These are phyloP conservation scores for Sarcomyxa edulis DNA, from an alignment of 768 basidiomycete genomes.

Conservation along the genomic window DNA sequence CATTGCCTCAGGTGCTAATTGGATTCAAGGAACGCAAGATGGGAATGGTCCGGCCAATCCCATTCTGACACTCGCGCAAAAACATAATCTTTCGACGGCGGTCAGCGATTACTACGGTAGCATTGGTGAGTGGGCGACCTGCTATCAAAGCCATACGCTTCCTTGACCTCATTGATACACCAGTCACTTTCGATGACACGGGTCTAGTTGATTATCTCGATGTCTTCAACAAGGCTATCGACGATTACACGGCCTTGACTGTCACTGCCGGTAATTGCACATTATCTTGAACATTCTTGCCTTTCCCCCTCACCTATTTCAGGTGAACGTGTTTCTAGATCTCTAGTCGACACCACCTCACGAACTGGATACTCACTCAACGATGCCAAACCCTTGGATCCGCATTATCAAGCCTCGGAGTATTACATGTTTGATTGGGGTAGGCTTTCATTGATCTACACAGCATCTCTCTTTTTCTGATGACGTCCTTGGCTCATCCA, in stretches of 20 bases:
- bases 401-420: conserved; percentile 47
- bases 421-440: too few species aligned
- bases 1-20: conserved; percentile 63
- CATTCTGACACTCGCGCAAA: conserved; percentile 50
- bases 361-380: conserved; percentile 49
- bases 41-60: conserved; percentile 52
- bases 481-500: too few species aligned
- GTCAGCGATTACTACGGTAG: conserved; percentile 40
- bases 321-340: conserved; percentile 40
- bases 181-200: conserved; percentile 50
- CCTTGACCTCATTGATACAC: background rate
- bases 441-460: too few species aligned
- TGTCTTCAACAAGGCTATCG: conserved; percentile 32
- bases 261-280: conserved; percentile 36
- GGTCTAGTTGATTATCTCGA: conserved; percentile 45
- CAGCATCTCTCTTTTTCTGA: too few species aligned
- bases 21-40: conserved; percentile 49
- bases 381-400: conserved; percentile 37
- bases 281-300: too few species aligned
- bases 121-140: conserved; percentile 30
- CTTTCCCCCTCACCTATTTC: conserved; percentile 2
- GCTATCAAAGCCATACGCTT: background rate
- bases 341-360: conserved; percentile 50
- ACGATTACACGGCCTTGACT: conserved; percentile 35
- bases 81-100: conserved; percentile 43